These are phyloP conservation scores for Aspergillus cristatus DNA, from an alignment of 495 filamentous ascomycete genomes.

Conservation along the genomic window DNA sequence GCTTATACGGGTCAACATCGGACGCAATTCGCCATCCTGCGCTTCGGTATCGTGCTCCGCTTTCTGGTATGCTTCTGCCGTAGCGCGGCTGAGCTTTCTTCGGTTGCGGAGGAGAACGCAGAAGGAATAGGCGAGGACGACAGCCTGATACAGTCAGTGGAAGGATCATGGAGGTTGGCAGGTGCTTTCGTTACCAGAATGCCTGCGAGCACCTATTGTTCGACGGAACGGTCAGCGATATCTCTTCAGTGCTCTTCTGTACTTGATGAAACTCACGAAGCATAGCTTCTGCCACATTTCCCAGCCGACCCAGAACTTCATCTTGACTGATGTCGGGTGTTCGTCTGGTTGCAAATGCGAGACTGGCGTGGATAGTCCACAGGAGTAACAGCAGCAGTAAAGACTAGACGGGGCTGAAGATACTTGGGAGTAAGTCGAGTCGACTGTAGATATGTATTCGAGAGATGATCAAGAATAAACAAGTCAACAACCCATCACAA, in stretches of 20 bases:
- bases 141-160: conserved; percentile 33
- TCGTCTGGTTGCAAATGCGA: neutral
- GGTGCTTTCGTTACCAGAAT: conserved; percentile 32
- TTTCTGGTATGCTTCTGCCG: conserved; percentile 56
- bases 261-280: conserved; percentile 53
- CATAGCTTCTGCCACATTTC: conserved; percentile 84
- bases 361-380: too few relatives aligned
- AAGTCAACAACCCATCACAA: too few relatives aligned
- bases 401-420: too few relatives aligned
- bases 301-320: conserved; percentile 69
- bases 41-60: conserved; percentile 36
- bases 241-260: neutral
- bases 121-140: conserved; percentile 37
- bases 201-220: conserved; percentile 29
- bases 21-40: conserved; percentile 19
- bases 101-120: conserved; percentile 48
- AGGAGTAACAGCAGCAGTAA: too few relatives aligned
- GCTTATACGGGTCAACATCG: conserved; percentile 33
- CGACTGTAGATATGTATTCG: too few relatives aligned
- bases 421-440: too few relatives aligned
- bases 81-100: conserved; percentile 51
- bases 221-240: conserved; percentile 6
- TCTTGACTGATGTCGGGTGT: conserved; percentile 5
- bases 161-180: neutral
- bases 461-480: too few relatives aligned